Evolutionary conservation across 1,284 basidiomycete genomes (phyloP).

Genomic region (Sporisorium graminicola): DNA sequence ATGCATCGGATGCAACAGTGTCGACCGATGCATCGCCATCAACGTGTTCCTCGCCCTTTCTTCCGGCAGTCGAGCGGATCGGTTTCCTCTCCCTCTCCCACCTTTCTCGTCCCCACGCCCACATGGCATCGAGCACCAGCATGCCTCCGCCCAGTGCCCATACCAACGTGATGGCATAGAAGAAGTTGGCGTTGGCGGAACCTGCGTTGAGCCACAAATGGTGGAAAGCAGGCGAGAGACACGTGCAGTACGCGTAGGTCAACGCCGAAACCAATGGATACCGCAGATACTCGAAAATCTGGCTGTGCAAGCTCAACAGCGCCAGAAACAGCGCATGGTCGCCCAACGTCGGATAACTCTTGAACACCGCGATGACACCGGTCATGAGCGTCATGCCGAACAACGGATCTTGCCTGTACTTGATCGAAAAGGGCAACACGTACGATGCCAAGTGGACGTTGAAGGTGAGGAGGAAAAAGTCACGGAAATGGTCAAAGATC

Average conservation of each 20-base stretch:
- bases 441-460: conserved; percentile 88
- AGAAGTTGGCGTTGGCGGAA: conserved; percentile 98
- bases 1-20: conserved; percentile 1
- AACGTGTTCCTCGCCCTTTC: not conserved
- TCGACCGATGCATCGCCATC: conserved; percentile 22
- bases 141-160: conserved; percentile 88
- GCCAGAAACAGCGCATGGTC: conserved; percentile 88
- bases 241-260: conserved; percentile 84
- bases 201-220: conserved; percentile 91
- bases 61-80: conserved; percentile 14
- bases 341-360: conserved; percentile 89
- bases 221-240: conserved; percentile 91
- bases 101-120: conserved; percentile 73
- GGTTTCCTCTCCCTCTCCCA: conserved; percentile 59
- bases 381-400: conserved; percentile 82
- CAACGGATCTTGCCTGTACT: conserved; percentile 87
- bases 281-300: conserved; percentile 82
- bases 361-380: conserved; percentile 86
- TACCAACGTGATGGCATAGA: conserved; percentile 93
- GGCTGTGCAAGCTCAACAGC: conserved; percentile 84
- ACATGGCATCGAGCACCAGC: conserved; percentile 83
- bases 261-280: conserved; percentile 88
- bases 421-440: conserved; percentile 84
- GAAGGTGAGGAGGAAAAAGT: conserved; percentile 96
- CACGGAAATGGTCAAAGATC: conserved; percentile 97